Evolutionary conservation across 306 rosid species (phyloP), one percentile per base, ranked within the genome.

Genomic region (Neltuma alba): DNA sequence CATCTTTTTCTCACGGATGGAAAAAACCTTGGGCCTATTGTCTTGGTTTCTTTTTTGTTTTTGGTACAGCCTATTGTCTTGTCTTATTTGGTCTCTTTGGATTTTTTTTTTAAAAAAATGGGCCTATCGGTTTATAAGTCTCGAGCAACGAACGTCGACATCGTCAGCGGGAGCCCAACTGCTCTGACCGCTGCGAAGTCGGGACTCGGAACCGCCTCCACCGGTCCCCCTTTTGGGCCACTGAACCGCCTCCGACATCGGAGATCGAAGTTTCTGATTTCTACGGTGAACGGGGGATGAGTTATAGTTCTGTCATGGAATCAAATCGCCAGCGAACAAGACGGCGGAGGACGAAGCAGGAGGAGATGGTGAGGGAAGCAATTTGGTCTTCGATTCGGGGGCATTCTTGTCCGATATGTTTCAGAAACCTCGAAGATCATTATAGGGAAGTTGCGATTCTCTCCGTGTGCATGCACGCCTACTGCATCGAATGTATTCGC

Each of bases 361-460:
- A 84, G 83, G 85, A 83, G 79, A 66, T 85, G 37, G 4, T 84
- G 41, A 2, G 42, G 63, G 55, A 65, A 80, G 88, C 85, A 79
- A 82, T 88, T 65, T 82, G 58, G 85, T 80, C 82, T 14, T 85
- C 88, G 3, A 85, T 88, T 36, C 72, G 48, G 30, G 92, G 89
- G 72, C 65, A 79, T 82, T 54, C 76, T n/a, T 89, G 85, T 83
- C 83, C 89, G 25, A 85, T 89, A 25, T 89, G 92, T 81, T 69
- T 85, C 18, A 75, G 42, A 54, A 34, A 80, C 62, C 78, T 88
- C 15, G 78, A 85, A 70, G 31, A 45, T 41, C 76, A 75, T 64
- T 80, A 65, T 14, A 74, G 75, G 40, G 86, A 86, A 50, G 89
- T 85, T 33, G 94, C 85, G 45, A 87, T 88, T 67, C 88, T 85